These are phyloP conservation scores for Kappamyces sp. DNA, from an alignment of 192 early-diverging fungal genomes.

Conservation along the genomic window DNA sequence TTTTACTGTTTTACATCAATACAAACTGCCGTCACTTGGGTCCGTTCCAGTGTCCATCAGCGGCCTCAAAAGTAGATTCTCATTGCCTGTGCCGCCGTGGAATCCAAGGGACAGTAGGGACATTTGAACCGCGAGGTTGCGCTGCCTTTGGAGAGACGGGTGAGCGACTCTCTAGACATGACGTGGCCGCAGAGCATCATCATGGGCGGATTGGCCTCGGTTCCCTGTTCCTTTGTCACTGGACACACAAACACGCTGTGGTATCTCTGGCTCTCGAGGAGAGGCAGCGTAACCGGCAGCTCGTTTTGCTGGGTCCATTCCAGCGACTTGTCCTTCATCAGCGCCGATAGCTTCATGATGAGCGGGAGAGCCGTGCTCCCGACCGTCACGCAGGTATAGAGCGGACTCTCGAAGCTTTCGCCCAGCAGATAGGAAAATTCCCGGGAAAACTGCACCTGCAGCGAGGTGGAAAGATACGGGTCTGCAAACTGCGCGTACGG, in stretches of 20 bases:
- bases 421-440: slow-evolving; percentile 75
- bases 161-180: slow-evolving; percentile 84
- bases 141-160: slow-evolving; percentile 68
- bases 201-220: slow-evolving; percentile 94
- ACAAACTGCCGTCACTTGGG: too few relatives aligned
- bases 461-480: slow-evolving; percentile 51
- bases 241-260: slow-evolving; percentile 97
- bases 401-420: slow-evolving; percentile 64
- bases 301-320: slow-evolving; percentile 93
- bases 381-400: slow-evolving; percentile 59
- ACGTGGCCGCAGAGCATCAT: slow-evolving; percentile 97
- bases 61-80: slow-evolving; percentile 67
- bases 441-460: slow-evolving; percentile 62
- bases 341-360: slow-evolving; percentile 82
- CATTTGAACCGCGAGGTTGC: slow-evolving; percentile 79
- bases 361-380: slow-evolving; percentile 85
- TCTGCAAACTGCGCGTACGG: slow-evolving; percentile 53
- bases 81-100: slow-evolving; percentile 67
- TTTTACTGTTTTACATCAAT: too few relatives aligned
- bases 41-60: too few relatives aligned
- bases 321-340: slow-evolving; percentile 76
- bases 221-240: slow-evolving; percentile 90
- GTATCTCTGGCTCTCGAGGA: slow-evolving; percentile 78
- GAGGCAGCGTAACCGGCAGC: slow-evolving; percentile 86
- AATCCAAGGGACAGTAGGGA: slow-evolving; percentile 92